Base-by-base conservation (phyloP, 352 stramenopile species). In the Globisporangium polare region DNA sequence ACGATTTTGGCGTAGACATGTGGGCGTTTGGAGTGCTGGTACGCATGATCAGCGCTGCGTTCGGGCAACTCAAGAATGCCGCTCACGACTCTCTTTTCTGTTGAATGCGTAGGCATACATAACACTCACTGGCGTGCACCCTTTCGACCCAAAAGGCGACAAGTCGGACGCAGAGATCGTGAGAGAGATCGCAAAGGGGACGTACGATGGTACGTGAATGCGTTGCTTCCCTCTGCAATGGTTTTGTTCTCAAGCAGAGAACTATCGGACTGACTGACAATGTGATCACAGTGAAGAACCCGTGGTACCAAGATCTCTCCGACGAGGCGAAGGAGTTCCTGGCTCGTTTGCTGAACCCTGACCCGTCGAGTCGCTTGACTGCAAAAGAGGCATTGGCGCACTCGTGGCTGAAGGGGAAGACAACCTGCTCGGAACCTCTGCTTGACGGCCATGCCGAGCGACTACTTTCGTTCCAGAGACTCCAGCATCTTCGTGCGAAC, bases 1-100 rank as follows among this genome's bases (percentile, higher is more conserved):
- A 90, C 59, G 80, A 89, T 60, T 80, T 86, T 63, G 71, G 69
- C 13, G 81, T 90, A 26, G 84, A 93, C 47, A 91, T 90, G 81
- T 93, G 79, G 81, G 79, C 84, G 3, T 91, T 93, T 58, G 84
- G 84, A 9, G 78, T 90, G 18, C 53, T 93, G 70, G 80, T 89
- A 67, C 12, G 61, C 29, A 4, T 2, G 24, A 15, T 24, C 0
- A n/a, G 27, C 24, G 31, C 3, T 15, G 10, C 3, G 3, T 2
- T 46, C 5, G 15, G 10, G 17, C 17, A 46, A 6, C n/a, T n/a
- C 17, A 15, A 22, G 20, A 27, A 27, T 27, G 18, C n/a, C 42
- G 2, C 42, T 49, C 42, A 49, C 42, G 5, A 13, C 13, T 43
- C 13, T 4, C 27, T 13, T 13, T 49, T 49, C 2, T 49, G 42